Conservation (phyloP, 2,329 filamentous ascomycete genomes). For the Sarocladium brachiariae region DNA sequence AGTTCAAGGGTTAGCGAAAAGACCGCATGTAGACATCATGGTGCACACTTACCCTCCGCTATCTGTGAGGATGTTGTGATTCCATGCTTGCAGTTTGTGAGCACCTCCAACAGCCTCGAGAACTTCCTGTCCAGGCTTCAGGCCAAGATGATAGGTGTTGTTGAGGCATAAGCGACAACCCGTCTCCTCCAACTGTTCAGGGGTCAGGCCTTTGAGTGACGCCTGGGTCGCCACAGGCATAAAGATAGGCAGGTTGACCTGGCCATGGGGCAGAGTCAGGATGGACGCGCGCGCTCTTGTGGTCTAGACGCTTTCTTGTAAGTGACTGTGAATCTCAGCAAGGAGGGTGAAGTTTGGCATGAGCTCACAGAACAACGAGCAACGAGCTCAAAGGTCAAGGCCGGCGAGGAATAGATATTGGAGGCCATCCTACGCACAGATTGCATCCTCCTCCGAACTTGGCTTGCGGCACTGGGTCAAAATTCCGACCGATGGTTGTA, state of each 20-base stretch:
- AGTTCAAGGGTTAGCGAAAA: neutral
- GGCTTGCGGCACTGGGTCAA: neutral
- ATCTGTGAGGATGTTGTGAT: slow-evolving; percentile 86
- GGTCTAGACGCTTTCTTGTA: slow-evolving; percentile 48
- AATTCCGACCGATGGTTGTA: neutral
- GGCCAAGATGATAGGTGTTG: slow-evolving; percentile 93
- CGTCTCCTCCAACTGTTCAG: slow-evolving; percentile 83
- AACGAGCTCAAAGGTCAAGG: slow-evolving; percentile 71
- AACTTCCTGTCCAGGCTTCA: slow-evolving; percentile 89
- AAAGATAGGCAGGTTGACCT: slow-evolving; percentile 85
- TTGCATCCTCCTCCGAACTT: slow-evolving; percentile 19
- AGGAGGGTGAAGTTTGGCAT: slow-evolving; percentile 11
- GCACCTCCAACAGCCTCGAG: slow-evolving; percentile 85
- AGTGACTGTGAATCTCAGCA: neutral
- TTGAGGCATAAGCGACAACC: slow-evolving; percentile 89
- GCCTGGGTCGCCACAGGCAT: slow-evolving; percentile 99
- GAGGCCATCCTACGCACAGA: slow-evolving; percentile 39
- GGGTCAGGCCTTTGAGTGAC: slow-evolving; percentile 88
- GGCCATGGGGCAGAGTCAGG: slow-evolving; percentile 83
- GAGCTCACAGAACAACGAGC: slow-evolving; percentile 70
- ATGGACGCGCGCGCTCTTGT: slow-evolving; percentile 89
- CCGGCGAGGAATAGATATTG: slow-evolving; percentile 50
- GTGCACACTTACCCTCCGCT: slow-evolving; percentile 53
- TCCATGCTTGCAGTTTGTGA: slow-evolving; percentile 92
- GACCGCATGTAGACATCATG: no score